Base-by-base conservation (phyloP, 371 early-diverging fungal species). In the Mortierella sp. region DNA sequence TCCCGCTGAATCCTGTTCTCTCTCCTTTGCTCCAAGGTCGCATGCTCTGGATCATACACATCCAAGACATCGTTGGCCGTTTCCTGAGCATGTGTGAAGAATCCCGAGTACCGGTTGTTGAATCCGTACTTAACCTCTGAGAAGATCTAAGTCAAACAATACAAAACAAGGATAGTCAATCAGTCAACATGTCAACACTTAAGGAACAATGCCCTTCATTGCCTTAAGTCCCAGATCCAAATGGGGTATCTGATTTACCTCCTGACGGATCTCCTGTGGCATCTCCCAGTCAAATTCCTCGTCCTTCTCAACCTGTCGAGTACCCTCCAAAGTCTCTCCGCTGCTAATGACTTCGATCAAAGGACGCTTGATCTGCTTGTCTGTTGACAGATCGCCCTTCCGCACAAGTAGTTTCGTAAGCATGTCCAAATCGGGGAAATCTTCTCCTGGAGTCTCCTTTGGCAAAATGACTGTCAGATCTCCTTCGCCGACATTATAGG, bases 371-470 rank as follows among this genome's bases (percentile, higher is more conserved):
- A 78, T 72, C 38, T 81, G 80, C 14, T 89, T 85, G 24, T 82
- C 82, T 4, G 72, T 71, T 3, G 83, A n/a, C 11, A 74, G 70
- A 75, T 93, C 93, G 28, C 90, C 91, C 65, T 91, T 92, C 48
- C 94, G 90, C 21, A 96, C 96, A 76, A 97, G 88, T 28, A 97
- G 84, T 74, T 94, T 96, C 0, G 96, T 94, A 9, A 98, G 85
- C 79, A 99, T 80, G 83, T 98, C 98, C 60, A 99, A 91, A 88
- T 98, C 97, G 0, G 89, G 81, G 88, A 99, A 99, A 55, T 93
- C 83, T 73, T 95, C 91, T 42, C 98, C 98, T 16, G 91, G 91
- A 0, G 88, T 94, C 70, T 92, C 94, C 82, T 99, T 99, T 58
- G 95, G 91, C 8, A 99, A 87, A 3, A 90, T 86, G 10, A 97